A percentile compares a stretch with the other conserved stretches of the same genome.
Conservation (phyloP, 352 stramenopile species). For the Phytophthora tubulina region DNA sequence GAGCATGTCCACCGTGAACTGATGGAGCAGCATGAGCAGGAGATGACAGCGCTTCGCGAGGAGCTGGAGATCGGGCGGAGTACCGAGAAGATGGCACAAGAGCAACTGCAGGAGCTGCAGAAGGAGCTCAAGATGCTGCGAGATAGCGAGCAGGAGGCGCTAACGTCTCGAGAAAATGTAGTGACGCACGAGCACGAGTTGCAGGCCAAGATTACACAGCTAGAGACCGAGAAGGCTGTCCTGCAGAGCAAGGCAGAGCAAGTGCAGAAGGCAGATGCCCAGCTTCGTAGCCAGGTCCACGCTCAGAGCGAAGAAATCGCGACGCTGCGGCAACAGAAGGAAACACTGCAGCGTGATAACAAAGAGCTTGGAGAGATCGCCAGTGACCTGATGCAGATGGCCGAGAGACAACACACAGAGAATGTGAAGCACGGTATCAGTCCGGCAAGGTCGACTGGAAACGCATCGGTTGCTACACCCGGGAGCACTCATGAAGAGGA, state of each 20-base stretch:
- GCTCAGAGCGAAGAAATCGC: conserved; percentile 55
- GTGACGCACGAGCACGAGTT: conserved; percentile 43
- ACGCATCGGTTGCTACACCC: conserved; percentile 13
- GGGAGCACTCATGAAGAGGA: conserved; percentile 37
- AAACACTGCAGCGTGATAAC: conserved; percentile 54
- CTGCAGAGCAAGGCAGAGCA: conserved; percentile 69
- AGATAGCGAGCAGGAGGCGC: conserved; percentile 34
- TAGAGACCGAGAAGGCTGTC: conserved; percentile 80
- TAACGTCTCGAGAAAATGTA: conserved; percentile 36
- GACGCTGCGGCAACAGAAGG: conserved; percentile 44
- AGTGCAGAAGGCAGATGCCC: conserved; percentile 66
- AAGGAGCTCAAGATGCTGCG: conserved; percentile 42
- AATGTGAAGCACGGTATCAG: conserved; percentile 29
- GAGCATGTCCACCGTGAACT: conserved; percentile 57
- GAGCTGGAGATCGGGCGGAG: conserved; percentile 40
- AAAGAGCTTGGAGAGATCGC: conserved; percentile 69
- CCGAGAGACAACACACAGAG: conserved; percentile 62
- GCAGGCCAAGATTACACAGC: conserved; percentile 42
- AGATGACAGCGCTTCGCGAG: conserved; percentile 39
- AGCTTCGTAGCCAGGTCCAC: conserved; percentile 62
- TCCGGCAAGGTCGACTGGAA: conserved; percentile 40
- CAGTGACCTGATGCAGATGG: conserved; percentile 76
- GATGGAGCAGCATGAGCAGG: conserved; percentile 46
- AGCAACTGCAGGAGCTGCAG: conserved; percentile 46
- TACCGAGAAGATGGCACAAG: conserved; percentile 44